These are phyloP conservation scores for Rhizopogon roseolus DNA, from an alignment of 768 basidiomycete genomes.

Conservation along the genomic window DNA sequence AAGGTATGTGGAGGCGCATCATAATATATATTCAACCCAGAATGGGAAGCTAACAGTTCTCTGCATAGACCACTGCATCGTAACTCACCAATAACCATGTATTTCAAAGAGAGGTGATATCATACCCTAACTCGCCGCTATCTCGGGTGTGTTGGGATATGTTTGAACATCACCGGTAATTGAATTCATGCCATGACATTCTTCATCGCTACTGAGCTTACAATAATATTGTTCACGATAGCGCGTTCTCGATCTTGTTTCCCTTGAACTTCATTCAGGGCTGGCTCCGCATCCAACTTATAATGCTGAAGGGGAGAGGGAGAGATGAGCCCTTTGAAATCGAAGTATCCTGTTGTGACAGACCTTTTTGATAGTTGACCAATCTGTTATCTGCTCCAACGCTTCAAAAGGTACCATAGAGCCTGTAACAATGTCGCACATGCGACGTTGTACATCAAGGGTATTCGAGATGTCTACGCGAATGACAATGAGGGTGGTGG, in stretches of 20 bases:
- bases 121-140: background rate
- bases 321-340: background rate
- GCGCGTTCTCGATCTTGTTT: constrained; percentile 31
- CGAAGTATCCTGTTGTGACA: constrained; percentile 8
- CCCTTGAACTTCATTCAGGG: constrained; percentile 29
- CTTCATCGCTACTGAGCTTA: constrained; percentile 82
- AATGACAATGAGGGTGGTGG: constrained; percentile 66
- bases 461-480: constrained; percentile 45
- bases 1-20: too few species aligned
- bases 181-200: constrained; percentile 37
- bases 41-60: background rate
- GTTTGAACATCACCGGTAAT: background rate
- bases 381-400: constrained; percentile 56
- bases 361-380: constrained; percentile 73
- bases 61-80: background rate
- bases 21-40: background rate
- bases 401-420: constrained; percentile 41
- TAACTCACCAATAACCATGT: background rate
- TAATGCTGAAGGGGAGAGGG: constrained; percentile 44
- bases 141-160: background rate
- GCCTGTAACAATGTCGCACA: constrained; percentile 59
- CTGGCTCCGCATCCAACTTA: constrained; percentile 58
- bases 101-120: background rate
- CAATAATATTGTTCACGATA: constrained; percentile 60
- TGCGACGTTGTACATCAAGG: constrained; percentile 42